Base-by-base conservation (phyloP, 139 green algal species). In the Bryopsis sp. region DNA sequence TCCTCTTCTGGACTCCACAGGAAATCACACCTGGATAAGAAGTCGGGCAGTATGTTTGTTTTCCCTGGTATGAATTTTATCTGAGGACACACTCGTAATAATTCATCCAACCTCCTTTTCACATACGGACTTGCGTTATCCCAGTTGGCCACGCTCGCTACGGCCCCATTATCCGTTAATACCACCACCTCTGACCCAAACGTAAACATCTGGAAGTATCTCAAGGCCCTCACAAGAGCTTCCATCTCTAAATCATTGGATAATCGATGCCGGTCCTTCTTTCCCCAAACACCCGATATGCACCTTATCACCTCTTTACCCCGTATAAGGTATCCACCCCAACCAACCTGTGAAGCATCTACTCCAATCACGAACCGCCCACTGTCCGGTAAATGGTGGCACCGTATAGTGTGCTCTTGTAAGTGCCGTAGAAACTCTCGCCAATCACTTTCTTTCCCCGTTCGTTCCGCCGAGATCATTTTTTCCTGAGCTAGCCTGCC, bases 131-230 rank as follows among this genome's bases (percentile, higher is more conserved):
- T 46, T 11, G 4, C 8, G n/a, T 65, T 65, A 11, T 65, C 58
- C 15, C 7, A 7, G 29, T 65, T 65, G 28, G 29, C 24, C 8
- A 65, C 6, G 4, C 28, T 46, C 24, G 4, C 39, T n/a, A 33
- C 43, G 7, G 58, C 28, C 26, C 32, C 58, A 33, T 65, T 65
- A 33, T 65, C 58, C 4, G 58, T 65, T 31, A 46, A 65, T 6
- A 65, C 24, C 4, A 33, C n/a, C 29, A 65, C 58, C 29, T 39
- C 6, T 22, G 26, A 47, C 24, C 28, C 58, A 65, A 47, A 65
- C 32, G 43, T 65, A 26, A 47, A 65, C 39, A 33, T 5, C 24
- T 39, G 8, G 31, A 65, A 65, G 15, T 22, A 24, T 24, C 43
- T 5, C 28, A 65, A 46, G 3, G 58, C 58, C 15, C 58, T 31